phyloP scores from a whole-genome alignment of 177 flowering plant genomes.

The Vitis hybrid region DNA sequence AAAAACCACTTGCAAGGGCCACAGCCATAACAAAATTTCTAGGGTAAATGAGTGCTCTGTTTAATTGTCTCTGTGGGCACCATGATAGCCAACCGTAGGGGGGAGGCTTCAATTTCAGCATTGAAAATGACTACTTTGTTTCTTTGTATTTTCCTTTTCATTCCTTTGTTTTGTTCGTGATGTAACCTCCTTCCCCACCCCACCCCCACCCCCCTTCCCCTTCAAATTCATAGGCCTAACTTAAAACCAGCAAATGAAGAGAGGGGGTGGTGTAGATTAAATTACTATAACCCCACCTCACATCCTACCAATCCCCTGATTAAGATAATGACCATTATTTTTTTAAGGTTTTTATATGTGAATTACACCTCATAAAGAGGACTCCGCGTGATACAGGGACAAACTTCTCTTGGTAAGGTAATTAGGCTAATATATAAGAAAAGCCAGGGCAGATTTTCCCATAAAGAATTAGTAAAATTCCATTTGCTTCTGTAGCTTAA shows the following conservation, averaged over 20 bases:
- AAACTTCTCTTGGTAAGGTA: no score
- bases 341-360: no score
- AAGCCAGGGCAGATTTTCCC: no score
- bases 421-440: no score
- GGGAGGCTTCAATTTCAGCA: conserved; percentile 2
- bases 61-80: conserved; percentile 21
- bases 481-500: no score
- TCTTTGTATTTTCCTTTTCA: conserved; percentile 1
- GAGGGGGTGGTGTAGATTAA: conserved; percentile 6
- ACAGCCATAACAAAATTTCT: conserved; percentile 2
- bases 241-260: background rate
- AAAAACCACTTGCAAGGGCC: conserved; percentile 18
- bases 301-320: no score
- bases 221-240: background rate
- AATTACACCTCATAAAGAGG: no score
- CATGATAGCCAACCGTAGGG: background rate
- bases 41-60: conserved; percentile 19
- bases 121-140: conserved; percentile 26
- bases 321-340: no score
- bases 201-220: no score
- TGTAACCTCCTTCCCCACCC: background rate
- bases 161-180: conserved; percentile 8
- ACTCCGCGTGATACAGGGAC: no score
- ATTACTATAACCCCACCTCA: no score
- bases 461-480: no score